phyloP scores from a whole-genome alignment of 768 basidiomycete genomes.

The Multifurca ochricompacta region DNA sequence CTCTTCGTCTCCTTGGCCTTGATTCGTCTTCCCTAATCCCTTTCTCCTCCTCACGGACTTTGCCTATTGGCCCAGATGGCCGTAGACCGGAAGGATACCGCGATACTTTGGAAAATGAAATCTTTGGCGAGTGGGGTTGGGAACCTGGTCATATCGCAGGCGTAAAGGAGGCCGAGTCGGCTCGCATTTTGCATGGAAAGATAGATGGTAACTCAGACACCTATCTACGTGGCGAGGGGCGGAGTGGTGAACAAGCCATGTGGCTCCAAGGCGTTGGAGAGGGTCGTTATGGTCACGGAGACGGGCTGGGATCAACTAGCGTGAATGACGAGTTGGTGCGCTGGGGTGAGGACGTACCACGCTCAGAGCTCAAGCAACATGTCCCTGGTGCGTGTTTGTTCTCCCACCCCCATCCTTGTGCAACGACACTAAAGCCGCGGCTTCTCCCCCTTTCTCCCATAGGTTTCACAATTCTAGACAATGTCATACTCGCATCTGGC shows the following conservation, averaged over 20 bases:
- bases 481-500: slow-evolving; percentile 66
- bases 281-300: slow-evolving; percentile 22
- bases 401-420: neutral
- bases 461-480: slow-evolving; percentile 84
- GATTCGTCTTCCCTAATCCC: slow-evolving; percentile 15
- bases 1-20: slow-evolving; percentile 41
- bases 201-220: slow-evolving; percentile 22
- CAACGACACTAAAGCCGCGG: neutral
- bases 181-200: slow-evolving; percentile 32
- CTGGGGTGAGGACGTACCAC: slow-evolving; percentile 53
- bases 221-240: slow-evolving; percentile 38
- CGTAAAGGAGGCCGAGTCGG: slow-evolving; percentile 40
- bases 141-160: slow-evolving; percentile 52
- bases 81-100: slow-evolving; percentile 44
- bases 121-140: slow-evolving; percentile 67
- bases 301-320: slow-evolving; percentile 24
- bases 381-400: slow-evolving; percentile 44
- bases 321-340: slow-evolving; percentile 47
- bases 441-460: neutral
- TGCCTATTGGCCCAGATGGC: slow-evolving; percentile 39
- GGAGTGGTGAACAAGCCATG: slow-evolving; percentile 23
- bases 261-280: slow-evolving; percentile 22
- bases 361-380: slow-evolving; percentile 52
- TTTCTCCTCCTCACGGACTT: neutral
- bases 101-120: slow-evolving; percentile 50